phyloP scores from a whole-genome alignment of 176 grass and related monocot species.

The Cenchrus purpureus region DNA sequence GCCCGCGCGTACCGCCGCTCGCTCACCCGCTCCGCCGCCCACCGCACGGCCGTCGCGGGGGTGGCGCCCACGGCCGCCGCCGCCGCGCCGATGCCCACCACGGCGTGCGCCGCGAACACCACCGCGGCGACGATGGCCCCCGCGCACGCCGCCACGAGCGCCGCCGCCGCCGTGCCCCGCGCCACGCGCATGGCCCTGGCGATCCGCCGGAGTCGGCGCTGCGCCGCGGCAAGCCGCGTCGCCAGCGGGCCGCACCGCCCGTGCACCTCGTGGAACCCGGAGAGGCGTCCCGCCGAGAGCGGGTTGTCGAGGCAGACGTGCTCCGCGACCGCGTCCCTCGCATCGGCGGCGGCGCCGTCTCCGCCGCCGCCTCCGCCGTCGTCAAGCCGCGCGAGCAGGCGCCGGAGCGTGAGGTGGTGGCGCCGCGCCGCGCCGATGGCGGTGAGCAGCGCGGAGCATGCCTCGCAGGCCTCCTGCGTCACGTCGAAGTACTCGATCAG shows the following conservation, averaged over 20 bases:
- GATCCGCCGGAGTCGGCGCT: constrained; percentile 35
- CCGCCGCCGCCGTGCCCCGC: constrained; percentile 32
- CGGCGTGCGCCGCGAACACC: constrained; percentile 50
- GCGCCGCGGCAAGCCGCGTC: constrained; percentile 36
- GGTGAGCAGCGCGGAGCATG: constrained; percentile 61
- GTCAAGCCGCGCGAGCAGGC: constrained; percentile 47
- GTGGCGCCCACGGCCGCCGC: neutral
- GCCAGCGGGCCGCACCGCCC: constrained; percentile 51
- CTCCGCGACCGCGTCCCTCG: constrained; percentile 35
- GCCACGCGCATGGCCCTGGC: constrained; percentile 27
- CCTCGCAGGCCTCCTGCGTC: constrained; percentile 61
- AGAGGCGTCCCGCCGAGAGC: constrained; percentile 46
- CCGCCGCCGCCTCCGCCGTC: neutral
- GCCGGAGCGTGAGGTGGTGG: constrained; percentile 57
- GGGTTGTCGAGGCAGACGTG: constrained; percentile 63
- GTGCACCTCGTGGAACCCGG: constrained; percentile 52
- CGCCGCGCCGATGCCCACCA: constrained; percentile 48
- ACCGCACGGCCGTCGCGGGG: neutral
- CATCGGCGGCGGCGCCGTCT: neutral
- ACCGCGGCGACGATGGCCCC: constrained; percentile 32
- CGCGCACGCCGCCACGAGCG: constrained; percentile 43
- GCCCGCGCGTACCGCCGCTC: constrained; percentile 19
- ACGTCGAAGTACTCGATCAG: constrained; percentile 78
- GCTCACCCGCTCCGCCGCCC: neutral
- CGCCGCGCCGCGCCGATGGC: constrained; percentile 52